phyloP scores from a whole-genome alignment of 169 alveolate genomes.

The Eimeria brunetti region DNA sequence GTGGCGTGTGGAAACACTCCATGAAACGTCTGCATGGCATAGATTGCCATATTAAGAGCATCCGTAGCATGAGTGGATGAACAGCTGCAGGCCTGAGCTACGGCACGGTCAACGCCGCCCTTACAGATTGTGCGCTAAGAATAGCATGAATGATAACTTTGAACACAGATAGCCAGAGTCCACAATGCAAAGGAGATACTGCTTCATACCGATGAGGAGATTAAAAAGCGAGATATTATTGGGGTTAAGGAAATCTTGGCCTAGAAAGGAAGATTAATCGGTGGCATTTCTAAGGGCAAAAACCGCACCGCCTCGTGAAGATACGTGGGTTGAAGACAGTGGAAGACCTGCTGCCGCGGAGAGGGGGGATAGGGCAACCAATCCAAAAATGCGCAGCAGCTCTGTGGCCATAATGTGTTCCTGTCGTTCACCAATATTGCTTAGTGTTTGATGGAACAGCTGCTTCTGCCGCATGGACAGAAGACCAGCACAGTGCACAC shows the following conservation, averaged over 20 bases:
- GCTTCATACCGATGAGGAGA: not conserved
- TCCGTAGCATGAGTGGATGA: not conserved
- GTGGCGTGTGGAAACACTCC: not conserved
- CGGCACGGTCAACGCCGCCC: not conserved
- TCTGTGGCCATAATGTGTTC: not conserved
- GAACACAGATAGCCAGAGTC: not conserved
- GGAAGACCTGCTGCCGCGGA: not conserved
- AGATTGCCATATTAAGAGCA: not conserved
- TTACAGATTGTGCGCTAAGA: not conserved
- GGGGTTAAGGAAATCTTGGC: not conserved
- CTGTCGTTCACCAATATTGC: not conserved
- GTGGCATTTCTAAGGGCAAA: not conserved
- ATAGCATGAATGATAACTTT: not conserved
- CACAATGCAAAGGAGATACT: too few relatives aligned
- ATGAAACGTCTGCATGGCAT: not conserved
- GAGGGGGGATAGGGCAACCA: not conserved
- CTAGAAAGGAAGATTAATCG: not conserved
- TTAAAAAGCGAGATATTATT: too few relatives aligned
- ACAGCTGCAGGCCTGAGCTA: not conserved
- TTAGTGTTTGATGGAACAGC: not conserved
- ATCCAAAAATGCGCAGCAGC: not conserved
- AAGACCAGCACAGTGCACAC: not conserved
- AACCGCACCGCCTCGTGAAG: not conserved
- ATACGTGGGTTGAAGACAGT: too few relatives aligned
- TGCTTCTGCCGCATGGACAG: not conserved